Conservation (phyloP, 2,329 filamentous ascomycete genomes). For the Emydomyces testavorans region DNA sequence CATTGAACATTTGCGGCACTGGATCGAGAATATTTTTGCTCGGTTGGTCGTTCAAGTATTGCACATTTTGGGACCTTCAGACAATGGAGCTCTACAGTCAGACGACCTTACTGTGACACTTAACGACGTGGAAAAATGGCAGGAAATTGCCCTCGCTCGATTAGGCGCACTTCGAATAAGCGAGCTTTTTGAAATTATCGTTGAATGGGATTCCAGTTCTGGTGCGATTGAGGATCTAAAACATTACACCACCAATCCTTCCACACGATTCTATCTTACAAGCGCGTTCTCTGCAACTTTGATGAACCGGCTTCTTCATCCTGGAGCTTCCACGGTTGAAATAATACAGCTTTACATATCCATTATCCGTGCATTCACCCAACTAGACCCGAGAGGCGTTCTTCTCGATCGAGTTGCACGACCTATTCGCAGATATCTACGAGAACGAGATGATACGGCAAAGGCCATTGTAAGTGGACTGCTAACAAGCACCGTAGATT, state of each 20-base stretch:
- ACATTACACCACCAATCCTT: constrained; percentile 43
- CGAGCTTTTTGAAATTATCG: constrained; percentile 51
- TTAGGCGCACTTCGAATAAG: constrained; percentile 46
- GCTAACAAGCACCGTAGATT: constrained; percentile 43
- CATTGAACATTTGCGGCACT: constrained; percentile 41
- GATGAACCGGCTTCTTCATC: constrained; percentile 46
- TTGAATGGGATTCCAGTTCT: constrained; percentile 47
- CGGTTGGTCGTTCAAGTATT: constrained; percentile 42
- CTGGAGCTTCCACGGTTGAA: constrained; percentile 53
- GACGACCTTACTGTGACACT: constrained; percentile 28
- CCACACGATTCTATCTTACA: constrained; percentile 46
- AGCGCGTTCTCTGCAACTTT: constrained; percentile 44
- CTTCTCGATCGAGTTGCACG: constrained; percentile 55
- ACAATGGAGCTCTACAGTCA: constrained; percentile 12
- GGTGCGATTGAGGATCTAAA: constrained; percentile 52
- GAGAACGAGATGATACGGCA: constrained; percentile 54
- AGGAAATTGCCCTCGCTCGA: constrained; percentile 44
- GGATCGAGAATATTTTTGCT: constrained; percentile 46
- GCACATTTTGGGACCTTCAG: constrained; percentile 28
- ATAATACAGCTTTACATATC: constrained; percentile 58
- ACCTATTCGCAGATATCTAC: constrained; percentile 51
- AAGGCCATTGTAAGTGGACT: constrained; percentile 54
- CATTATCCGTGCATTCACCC: constrained; percentile 52
- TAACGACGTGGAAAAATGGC: constrained; percentile 42
- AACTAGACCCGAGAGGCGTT: constrained; percentile 54